Conservation (phyloP, 129 eudicot species). For the Flaveria ramosissima region DNA sequence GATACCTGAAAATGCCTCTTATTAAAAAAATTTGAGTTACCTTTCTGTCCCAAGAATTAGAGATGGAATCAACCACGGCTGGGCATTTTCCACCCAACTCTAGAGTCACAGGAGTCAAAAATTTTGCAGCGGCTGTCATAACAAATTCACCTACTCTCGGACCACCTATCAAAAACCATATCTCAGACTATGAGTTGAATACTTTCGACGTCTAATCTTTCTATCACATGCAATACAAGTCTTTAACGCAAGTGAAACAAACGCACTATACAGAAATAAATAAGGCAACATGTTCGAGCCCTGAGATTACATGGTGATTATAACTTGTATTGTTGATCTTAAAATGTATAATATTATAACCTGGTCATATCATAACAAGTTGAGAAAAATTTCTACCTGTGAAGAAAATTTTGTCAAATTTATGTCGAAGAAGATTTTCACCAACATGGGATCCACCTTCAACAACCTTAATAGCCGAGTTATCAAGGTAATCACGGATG, state of each 20-base stretch:
- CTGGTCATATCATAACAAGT: neutral
- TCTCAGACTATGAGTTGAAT: neutral
- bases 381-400: constrained; percentile 48
- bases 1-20: too few relatives aligned
- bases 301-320: too few relatives aligned
- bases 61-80: constrained; percentile 65
- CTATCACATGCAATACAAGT: neutral
- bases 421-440: constrained; percentile 55
- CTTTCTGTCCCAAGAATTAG: constrained; percentile 58
- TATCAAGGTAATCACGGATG: constrained; percentile 57
- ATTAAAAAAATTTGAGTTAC: constrained; percentile 22
- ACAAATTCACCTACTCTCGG: constrained; percentile 60
- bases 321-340: too few relatives aligned
- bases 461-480: constrained; percentile 55
- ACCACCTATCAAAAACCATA: constrained; percentile 48
- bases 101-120: constrained; percentile 74
- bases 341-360: neutral
- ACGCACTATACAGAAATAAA: too few relatives aligned
- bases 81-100: constrained; percentile 96
- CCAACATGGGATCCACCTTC: constrained; percentile 66
- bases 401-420: constrained; percentile 79
- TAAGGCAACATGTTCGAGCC: too few relatives aligned
- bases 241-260: neutral
- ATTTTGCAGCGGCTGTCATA: constrained; percentile 74
- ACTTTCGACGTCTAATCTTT: neutral